phyloP scores from a whole-genome alignment of 257 asterid genomes.

The Solanum virginianum region DNA sequence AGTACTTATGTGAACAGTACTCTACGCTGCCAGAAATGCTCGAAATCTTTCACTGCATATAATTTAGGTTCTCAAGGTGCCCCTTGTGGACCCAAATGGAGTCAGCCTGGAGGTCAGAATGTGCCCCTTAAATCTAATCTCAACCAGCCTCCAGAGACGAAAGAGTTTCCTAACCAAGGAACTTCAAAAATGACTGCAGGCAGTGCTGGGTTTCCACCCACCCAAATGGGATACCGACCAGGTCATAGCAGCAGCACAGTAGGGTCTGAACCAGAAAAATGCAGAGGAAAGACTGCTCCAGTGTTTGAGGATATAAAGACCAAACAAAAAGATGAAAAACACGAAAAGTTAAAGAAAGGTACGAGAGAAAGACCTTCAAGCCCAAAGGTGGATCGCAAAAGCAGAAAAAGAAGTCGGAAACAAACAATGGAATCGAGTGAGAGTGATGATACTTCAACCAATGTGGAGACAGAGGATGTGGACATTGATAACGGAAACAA shows the following conservation, averaged over 20 bases:
- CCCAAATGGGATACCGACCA: conserved; percentile 15
- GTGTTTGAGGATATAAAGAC: conserved; percentile 14
- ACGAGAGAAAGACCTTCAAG: conserved; percentile 2
- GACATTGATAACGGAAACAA: conserved; percentile 6
- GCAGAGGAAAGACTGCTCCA: conserved; percentile 13
- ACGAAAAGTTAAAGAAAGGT: neutral
- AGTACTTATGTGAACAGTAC: conserved; percentile 15
- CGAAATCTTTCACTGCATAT: conserved; percentile 18
- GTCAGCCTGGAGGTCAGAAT: conserved; percentile 13
- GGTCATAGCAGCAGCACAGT: conserved; percentile 11
- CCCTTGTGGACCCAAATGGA: conserved; percentile 10
- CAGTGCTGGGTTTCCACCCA: conserved; percentile 14
- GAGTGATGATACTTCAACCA: conserved; percentile 38
- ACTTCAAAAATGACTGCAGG: conserved; percentile 7
- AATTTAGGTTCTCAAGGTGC: conserved; percentile 30
- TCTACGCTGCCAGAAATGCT: conserved; percentile 44
- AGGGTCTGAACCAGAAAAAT: conserved; percentile 15
- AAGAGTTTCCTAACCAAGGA: conserved; percentile 12
- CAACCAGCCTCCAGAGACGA: conserved; percentile 14
- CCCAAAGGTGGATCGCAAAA: conserved; percentile 19
- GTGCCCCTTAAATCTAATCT: conserved; percentile 12
- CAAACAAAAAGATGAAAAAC: conserved; percentile 3
- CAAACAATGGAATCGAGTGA: conserved; percentile 32
- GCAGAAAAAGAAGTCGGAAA: conserved; percentile 39
- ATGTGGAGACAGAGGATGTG: conserved; percentile 28